Percentiles rank a stretch among this genome's conserved stretches.
phyloP scores from a whole-genome alignment of 176 grass and related monocot genomes.

The Eremochloa ophiuroides region DNA sequence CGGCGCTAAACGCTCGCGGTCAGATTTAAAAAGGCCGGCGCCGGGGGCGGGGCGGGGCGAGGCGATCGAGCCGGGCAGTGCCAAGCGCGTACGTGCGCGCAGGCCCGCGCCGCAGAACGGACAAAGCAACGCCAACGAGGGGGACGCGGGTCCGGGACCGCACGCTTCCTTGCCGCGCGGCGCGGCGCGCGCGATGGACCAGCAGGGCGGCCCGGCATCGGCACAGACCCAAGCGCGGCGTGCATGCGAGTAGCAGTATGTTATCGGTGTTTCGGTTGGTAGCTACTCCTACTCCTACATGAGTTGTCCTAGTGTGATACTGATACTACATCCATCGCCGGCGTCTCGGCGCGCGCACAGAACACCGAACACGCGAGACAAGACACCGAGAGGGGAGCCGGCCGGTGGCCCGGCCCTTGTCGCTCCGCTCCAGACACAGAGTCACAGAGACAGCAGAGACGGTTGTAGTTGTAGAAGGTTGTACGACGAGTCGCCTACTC shows the following conservation, averaged over 20 bases:
- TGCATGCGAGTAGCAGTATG: not conserved
- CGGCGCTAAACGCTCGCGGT: slow-evolving; percentile 11
- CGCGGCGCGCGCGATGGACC: not conserved
- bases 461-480: no score
- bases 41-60: not conserved
- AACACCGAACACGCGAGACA: no score
- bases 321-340: no score
- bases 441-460: no score
- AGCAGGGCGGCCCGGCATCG: not conserved
- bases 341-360: no score
- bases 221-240: not conserved
- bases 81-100: slow-evolving; percentile 32
- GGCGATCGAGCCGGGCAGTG: not conserved
- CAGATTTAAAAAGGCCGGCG: not conserved
- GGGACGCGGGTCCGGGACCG: not conserved
- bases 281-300: no score
- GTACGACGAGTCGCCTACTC: not conserved
- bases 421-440: no score
- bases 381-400: no score
- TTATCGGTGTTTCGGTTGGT: slow-evolving; percentile 21
- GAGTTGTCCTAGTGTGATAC: no score
- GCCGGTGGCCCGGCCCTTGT: no score
- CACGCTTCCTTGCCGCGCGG: not conserved
- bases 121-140: not conserved
- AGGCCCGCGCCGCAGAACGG: not conserved